phyloP scores from a whole-genome alignment of 441 rosid genomes.

The Brassica balearica region DNA sequence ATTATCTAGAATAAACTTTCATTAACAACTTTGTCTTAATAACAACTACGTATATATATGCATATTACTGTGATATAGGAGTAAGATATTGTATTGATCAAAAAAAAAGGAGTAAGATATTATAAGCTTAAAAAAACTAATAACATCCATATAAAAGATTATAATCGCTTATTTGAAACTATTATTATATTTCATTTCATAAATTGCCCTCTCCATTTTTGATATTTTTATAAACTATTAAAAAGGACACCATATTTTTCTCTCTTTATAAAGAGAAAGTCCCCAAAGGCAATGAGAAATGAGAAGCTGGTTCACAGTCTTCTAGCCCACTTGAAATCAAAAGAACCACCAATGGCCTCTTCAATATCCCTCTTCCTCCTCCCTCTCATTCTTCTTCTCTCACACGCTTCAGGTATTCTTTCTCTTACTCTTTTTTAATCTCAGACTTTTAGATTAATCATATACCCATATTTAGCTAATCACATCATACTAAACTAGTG shows the following conservation, averaged over 20 bases:
- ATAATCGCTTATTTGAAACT: neutral
- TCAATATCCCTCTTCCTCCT: conserved; percentile 8
- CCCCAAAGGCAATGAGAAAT: conserved; percentile 19
- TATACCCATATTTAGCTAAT: neutral
- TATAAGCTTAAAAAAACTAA: neutral
- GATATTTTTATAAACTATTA: conserved; percentile 12
- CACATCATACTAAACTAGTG: conserved; percentile 17
- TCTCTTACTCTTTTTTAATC: neutral
- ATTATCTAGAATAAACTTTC: neutral
- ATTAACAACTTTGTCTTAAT: too few relatives aligned
- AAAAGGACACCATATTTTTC: neutral
- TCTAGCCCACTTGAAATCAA: neutral
- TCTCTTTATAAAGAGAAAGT: conserved; percentile 34
- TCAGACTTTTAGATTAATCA: neutral
- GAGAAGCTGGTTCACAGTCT: conserved; percentile 28
- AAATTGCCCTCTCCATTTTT: neutral
- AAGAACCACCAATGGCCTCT: conserved; percentile 28
- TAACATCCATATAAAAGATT: neutral
- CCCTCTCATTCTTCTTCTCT: conserved; percentile 22
- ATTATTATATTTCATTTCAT: neutral
- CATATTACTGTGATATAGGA: too few relatives aligned
- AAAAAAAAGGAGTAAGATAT: neutral
- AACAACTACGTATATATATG: too few relatives aligned
- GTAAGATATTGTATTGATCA: neutral
- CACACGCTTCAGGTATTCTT: conserved; percentile 33